Percentiles rank a stretch among this genome's conserved stretches.
phyloP scores from a whole-genome alignment of 2,329 filamentous ascomycete species.

The Alternaria arbusti region DNA sequence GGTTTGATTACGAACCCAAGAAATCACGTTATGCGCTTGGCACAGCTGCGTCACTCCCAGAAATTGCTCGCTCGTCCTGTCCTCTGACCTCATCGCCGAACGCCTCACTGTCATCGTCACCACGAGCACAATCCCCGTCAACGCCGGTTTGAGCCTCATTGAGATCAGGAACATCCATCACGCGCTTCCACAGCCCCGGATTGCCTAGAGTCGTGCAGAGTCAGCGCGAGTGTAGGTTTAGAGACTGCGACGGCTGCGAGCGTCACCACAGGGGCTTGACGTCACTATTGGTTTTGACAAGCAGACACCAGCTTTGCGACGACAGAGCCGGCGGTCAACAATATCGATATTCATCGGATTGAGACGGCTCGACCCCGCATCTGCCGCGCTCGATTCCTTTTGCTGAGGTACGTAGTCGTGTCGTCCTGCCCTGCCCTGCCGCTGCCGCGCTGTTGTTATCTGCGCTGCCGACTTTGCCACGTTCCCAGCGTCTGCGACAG shows the following conservation, averaged over 20 bases:
- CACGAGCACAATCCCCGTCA: conserved; percentile 35
- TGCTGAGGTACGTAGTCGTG: conserved; percentile 38
- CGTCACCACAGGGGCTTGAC: conserved; percentile 36
- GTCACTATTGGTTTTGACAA: conserved; percentile 35
- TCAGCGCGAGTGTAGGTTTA: neutral
- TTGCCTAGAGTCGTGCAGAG: conserved; percentile 5
- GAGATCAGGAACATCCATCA: conserved; percentile 19
- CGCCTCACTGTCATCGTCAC: conserved; percentile 44
- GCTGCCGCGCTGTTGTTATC: conserved; percentile 22
- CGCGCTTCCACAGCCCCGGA: conserved; percentile 14
- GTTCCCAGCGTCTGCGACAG: conserved; percentile 28
- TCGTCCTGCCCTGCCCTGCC: conserved; percentile 9
- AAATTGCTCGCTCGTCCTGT: conserved; percentile 41
- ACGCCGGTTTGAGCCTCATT: conserved; percentile 37
- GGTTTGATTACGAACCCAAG: conserved; percentile 25
- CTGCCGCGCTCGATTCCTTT: conserved; percentile 22
- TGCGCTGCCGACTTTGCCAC: conserved; percentile 27
- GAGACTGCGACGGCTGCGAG: conserved; percentile 21
- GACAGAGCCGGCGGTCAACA: conserved; percentile 22
- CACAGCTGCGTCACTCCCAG: conserved; percentile 39
- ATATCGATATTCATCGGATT: conserved; percentile 20
- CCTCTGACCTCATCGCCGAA: conserved; percentile 47
- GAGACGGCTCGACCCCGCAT: conserved; percentile 35
- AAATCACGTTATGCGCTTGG: conserved; percentile 41
- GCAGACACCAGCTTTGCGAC: conserved; percentile 25